phyloP scores from a whole-genome alignment of 805 yeast species.

The Candida montana region DNA sequence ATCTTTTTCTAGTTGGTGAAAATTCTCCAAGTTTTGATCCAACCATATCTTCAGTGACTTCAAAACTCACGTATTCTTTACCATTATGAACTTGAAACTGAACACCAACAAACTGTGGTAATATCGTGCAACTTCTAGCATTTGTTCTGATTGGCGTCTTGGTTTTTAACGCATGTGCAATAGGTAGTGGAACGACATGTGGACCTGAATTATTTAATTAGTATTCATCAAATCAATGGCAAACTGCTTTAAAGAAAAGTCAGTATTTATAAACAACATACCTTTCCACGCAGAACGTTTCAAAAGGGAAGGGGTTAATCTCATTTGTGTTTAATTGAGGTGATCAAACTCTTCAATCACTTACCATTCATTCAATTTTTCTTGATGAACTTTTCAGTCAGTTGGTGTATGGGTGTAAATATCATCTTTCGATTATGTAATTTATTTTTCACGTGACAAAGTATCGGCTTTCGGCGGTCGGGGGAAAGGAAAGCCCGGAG shows the following conservation, averaged over 20 bases:
- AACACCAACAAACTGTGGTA: slow-evolving; percentile 94
- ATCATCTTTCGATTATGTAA: too few relatives aligned
- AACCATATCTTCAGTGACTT: slow-evolving; percentile 91
- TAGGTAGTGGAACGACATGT: slow-evolving; percentile 89
- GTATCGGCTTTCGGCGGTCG: too few relatives aligned
- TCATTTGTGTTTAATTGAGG: too few relatives aligned
- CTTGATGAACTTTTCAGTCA: too few relatives aligned
- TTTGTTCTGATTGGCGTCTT: slow-evolving; percentile 92
- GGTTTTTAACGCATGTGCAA: slow-evolving; percentile 73
- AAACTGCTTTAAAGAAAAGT: background rate
- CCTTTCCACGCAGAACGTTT: slow-evolving; percentile 59
- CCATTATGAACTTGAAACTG: slow-evolving; percentile 96
- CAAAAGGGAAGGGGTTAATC: slow-evolving; percentile 33
- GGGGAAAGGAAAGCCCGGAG: too few relatives aligned
- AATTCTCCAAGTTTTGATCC: slow-evolving; percentile 94
- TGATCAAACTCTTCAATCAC: too few relatives aligned
- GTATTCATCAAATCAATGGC: background rate
- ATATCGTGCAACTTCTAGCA: slow-evolving; percentile 88
- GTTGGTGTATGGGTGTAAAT: too few relatives aligned
- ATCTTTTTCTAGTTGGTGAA: slow-evolving; percentile 88
- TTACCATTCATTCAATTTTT: too few relatives aligned
- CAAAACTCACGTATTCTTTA: slow-evolving; percentile 83
- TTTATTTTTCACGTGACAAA: too few relatives aligned
- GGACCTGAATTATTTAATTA: slow-evolving; percentile 49
- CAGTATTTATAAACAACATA: slow-evolving; percentile 13